These are phyloP conservation scores for Albugo laibachii DNA, from an alignment of 352 stramenopile genomes.

Conservation along the genomic window DNA sequence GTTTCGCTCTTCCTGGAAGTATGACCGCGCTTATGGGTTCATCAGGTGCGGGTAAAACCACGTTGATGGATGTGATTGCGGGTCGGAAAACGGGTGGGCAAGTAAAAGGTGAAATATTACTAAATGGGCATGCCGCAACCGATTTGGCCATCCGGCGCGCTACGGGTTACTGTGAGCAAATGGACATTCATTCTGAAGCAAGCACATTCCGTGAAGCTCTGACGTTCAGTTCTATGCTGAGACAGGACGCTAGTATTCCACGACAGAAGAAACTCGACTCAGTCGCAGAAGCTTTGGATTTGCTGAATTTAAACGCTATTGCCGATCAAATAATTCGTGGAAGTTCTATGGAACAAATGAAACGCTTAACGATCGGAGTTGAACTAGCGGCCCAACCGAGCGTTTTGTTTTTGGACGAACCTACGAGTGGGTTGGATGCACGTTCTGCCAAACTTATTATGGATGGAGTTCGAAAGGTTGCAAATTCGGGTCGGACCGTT, in stretches of 20 bases:
- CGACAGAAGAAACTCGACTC: too few species aligned
- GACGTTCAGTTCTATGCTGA: slow-evolving; percentile 72
- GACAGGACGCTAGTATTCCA: too few species aligned
- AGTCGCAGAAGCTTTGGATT: slow-evolving; percentile 26
- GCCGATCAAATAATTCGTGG: slow-evolving; percentile 33
- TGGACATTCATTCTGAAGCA: slow-evolving; percentile 80
- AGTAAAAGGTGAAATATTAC: slow-evolving; percentile 43
- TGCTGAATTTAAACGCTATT: slow-evolving; percentile 25
- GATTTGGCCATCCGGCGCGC: slow-evolving; percentile 24
- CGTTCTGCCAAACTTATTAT: slow-evolving; percentile 75
- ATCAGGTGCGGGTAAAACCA: slow-evolving; percentile 81
- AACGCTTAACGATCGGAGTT: slow-evolving; percentile 65
- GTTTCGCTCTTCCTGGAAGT: slow-evolving; percentile 23
- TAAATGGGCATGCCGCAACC: slow-evolving; percentile 24
- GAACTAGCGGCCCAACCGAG: slow-evolving; percentile 75
- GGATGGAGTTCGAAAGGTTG: slow-evolving; percentile 75
- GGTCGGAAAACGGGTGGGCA: slow-evolving; percentile 77
- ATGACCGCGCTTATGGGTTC: slow-evolving; percentile 62
- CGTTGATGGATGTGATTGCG: slow-evolving; percentile 87
- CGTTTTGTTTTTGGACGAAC: slow-evolving; percentile 80
- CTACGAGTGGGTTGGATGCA: slow-evolving; percentile 74
- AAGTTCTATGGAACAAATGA: slow-evolving; percentile 34
- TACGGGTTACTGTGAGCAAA: slow-evolving; percentile 59
- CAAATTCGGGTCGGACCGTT: slow-evolving; percentile 44
- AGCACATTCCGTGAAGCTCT: slow-evolving; percentile 80